Conservation (phyloP, 2,329 filamentous ascomycete species). For the Arthrobotrys musiformis region DNA sequence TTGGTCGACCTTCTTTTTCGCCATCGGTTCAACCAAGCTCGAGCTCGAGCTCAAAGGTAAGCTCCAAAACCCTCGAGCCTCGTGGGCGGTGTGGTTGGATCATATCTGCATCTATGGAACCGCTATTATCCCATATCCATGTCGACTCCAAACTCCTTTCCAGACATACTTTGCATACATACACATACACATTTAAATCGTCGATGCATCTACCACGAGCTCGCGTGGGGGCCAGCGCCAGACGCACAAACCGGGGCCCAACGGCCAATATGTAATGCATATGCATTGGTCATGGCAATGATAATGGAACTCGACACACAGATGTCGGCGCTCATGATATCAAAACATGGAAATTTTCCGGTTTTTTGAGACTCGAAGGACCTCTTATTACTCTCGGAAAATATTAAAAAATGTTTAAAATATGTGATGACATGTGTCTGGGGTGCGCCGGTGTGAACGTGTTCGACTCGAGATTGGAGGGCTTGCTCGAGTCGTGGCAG, state of each 20-base stretch:
- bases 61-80: neutral
- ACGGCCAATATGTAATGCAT: constrained; percentile 24
- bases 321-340: constrained; percentile 6
- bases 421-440: neutral
- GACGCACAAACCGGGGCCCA: neutral
- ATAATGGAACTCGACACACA: constrained; percentile 24
- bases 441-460: neutral
- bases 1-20: neutral
- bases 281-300: constrained; percentile 47
- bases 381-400: neutral
- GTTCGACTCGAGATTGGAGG: neutral
- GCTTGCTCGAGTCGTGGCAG: constrained; percentile 9
- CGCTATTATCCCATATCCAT: too few species aligned
- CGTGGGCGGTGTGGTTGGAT: constrained; percentile 40
- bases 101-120: neutral
- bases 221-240: constrained; percentile 13
- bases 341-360: constrained; percentile 35
- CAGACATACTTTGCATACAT: too few species aligned
- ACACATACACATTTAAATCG: neutral
- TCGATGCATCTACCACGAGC: constrained; percentile 23
- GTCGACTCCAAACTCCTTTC: too few species aligned
- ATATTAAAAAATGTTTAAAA: too few species aligned
- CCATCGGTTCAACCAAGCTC: constrained; percentile 15
- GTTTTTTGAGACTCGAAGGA: constrained; percentile 12
- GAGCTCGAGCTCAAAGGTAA: neutral